Conservation (phyloP, 2,329 filamentous ascomycete species). For the Cordyceps militaris region DNA sequence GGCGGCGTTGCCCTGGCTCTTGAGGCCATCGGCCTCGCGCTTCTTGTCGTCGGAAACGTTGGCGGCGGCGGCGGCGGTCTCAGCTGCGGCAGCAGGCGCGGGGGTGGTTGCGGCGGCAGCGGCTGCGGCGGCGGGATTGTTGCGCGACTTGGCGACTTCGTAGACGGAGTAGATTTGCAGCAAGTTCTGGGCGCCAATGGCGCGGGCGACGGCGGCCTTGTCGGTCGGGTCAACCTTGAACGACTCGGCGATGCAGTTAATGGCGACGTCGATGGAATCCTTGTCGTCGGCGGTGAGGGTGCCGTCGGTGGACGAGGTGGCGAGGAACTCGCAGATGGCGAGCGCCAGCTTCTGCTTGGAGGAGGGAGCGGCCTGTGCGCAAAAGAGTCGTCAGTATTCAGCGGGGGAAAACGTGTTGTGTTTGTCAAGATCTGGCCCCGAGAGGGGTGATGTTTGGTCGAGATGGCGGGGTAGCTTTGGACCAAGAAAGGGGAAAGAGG, state of each 20-base stretch:
- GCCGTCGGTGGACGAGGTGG: conserved; percentile 76
- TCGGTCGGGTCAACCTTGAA: conserved; percentile 91
- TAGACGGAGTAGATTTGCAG: conserved; percentile 91
- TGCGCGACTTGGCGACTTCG: conserved; percentile 74
- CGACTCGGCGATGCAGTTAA: conserved; percentile 88
- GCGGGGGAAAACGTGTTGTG: neutral
- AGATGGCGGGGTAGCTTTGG: neutral
- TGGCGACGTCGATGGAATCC: conserved; percentile 89
- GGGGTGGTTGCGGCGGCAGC: conserved; percentile 27
- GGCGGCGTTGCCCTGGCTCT: conserved; percentile 84
- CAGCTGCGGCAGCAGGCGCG: conserved; percentile 29
- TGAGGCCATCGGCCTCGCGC: conserved; percentile 79
- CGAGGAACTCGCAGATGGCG: conserved; percentile 93
- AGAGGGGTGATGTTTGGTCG: neutral
- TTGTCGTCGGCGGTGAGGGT: conserved; percentile 81
- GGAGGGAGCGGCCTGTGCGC: conserved; percentile 29
- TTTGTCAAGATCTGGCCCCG: neutral
- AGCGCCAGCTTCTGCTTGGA: conserved; percentile 84
- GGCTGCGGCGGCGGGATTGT: conserved; percentile 30
- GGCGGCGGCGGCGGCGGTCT: conserved; percentile 29
- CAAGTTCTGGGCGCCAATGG: conserved; percentile 80
- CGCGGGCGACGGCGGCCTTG: conserved; percentile 62
- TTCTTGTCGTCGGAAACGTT: conserved; percentile 51
- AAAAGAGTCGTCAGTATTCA: neutral
- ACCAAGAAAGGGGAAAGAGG: neutral